These are phyloP conservation scores for Lentinula sp. DNA, from an alignment of 768 basidiomycete genomes.

Conservation along the genomic window DNA sequence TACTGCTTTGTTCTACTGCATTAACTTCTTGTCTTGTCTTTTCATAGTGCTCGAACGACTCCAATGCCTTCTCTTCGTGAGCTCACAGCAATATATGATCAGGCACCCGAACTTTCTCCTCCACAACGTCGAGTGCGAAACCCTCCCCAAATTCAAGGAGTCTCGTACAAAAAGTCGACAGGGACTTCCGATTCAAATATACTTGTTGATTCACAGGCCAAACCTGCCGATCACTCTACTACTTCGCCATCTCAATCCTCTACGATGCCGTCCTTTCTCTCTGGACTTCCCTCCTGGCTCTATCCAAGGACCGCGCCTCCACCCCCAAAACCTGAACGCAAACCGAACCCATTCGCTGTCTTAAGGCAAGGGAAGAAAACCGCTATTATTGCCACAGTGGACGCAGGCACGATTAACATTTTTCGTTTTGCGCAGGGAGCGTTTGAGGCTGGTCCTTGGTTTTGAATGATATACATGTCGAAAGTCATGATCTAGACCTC, in stretches of 20 bases:
- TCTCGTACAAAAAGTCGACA: conserved; percentile 4
- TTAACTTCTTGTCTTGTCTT: neutral
- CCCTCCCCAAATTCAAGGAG: conserved; percentile 14
- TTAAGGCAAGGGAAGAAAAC: conserved; percentile 82
- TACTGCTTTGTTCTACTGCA: neutral
- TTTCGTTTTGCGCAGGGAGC: conserved; percentile 81
- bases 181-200: conserved; percentile 5
- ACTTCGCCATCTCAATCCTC: neutral
- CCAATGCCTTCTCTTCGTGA: conserved; percentile 80
- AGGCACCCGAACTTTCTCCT: conserved; percentile 61
- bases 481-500: no score
- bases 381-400: conserved; percentile 82
- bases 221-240: neutral
- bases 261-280: neutral
- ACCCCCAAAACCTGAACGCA: conserved; percentile 20
- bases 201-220: neutral
- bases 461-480: neutral
- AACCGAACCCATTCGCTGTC: conserved; percentile 68
- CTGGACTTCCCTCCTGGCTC: neutral
- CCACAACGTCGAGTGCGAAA: conserved; percentile 45
- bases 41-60: conserved; percentile 69
- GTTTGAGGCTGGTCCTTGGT: conserved; percentile 71
- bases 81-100: conserved; percentile 63
- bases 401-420: conserved; percentile 83
- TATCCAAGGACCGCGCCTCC: neutral